Percentiles rank a stretch among this genome's conserved stretches.
phyloP scores from a whole-genome alignment of 345 rosid species.

The Iberis pinnata region DNA sequence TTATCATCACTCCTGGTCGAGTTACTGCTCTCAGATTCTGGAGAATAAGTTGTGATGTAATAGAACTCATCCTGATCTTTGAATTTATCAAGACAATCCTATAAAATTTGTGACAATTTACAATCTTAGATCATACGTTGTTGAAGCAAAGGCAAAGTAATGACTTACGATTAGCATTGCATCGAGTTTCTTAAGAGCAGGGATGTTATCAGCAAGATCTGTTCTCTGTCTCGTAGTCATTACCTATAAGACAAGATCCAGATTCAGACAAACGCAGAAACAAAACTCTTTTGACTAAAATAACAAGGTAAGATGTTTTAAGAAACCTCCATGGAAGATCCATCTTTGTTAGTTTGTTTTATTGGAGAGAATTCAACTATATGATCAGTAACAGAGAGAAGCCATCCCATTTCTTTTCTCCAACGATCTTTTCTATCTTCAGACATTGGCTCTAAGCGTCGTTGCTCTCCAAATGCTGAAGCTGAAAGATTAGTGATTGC shows the following conservation, averaged over 20 bases:
- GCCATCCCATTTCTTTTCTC: constrained; percentile 60
- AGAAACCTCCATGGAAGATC: constrained; percentile 50
- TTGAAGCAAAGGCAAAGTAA: constrained; percentile 1
- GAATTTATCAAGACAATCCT: constrained; percentile 79
- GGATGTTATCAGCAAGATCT: constrained; percentile 83
- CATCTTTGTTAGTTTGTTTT: constrained; percentile 51
- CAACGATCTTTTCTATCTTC: constrained; percentile 46
- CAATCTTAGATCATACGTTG: not conserved
- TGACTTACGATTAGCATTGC: constrained; percentile 70
- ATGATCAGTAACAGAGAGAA: constrained; percentile 59
- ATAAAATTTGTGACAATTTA: not conserved
- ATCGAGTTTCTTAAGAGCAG: constrained; percentile 80
- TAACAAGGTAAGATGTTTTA: not conserved
- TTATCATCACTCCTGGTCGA: constrained; percentile 58
- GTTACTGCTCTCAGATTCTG: constrained; percentile 44
- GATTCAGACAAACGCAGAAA: not conserved
- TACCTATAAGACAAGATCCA: constrained; percentile 40
- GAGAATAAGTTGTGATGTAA: constrained; percentile 48
- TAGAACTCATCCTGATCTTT: constrained; percentile 57
- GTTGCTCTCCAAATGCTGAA: constrained; percentile 42
- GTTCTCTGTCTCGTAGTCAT: constrained; percentile 70
- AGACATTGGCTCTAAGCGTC: constrained; percentile 52
- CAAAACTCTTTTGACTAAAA: not conserved
- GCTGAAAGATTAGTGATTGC: constrained; percentile 47
- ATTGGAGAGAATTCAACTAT: constrained; percentile 62